A percentile compares a stretch with the other conserved stretches of the same genome.
phyloP scores from a whole-genome alignment of 495 filamentous ascomycete genomes.

The Penicillium chermesinum region DNA sequence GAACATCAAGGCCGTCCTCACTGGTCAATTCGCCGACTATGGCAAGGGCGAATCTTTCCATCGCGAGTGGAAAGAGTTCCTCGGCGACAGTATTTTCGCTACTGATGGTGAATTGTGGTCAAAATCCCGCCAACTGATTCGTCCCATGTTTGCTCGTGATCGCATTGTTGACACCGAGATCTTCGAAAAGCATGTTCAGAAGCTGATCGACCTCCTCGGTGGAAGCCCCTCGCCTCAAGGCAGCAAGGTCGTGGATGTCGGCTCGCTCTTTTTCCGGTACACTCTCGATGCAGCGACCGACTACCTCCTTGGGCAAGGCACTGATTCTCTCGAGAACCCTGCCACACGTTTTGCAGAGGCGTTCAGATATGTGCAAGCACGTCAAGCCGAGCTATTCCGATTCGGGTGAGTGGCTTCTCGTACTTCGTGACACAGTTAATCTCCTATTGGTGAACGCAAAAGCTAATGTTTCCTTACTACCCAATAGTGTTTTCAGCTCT shows the following conservation, averaged over 20 bases:
- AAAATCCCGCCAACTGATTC: conserved; percentile 64
- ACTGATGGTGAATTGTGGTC: conserved; percentile 76
- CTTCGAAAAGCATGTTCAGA: conserved; percentile 71
- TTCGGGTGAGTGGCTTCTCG: conserved; percentile 40
- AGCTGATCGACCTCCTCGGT: conserved; percentile 58
- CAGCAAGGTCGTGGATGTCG: conserved; percentile 58
- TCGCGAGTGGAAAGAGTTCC: conserved; percentile 62
- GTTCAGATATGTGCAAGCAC: conserved; percentile 66
- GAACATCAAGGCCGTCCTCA: conserved; percentile 73
- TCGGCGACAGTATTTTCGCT: conserved; percentile 75
- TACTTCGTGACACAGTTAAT: background rate
- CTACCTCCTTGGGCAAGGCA: conserved; percentile 75
- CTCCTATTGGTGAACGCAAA: background rate
- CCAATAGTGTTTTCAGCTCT: conserved; percentile 45
- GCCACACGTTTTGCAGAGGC: conserved; percentile 60
- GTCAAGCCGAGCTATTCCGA: conserved; percentile 57
- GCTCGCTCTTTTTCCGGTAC: conserved; percentile 70
- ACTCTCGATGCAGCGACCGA: conserved; percentile 81
- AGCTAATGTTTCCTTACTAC: no score
- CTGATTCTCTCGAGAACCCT: conserved; percentile 61
- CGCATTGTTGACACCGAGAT: conserved; percentile 74
- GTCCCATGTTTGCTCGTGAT: conserved; percentile 80
- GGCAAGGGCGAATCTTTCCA: conserved; percentile 70
- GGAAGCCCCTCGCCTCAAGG: conserved; percentile 32
- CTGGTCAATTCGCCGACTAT: conserved; percentile 64